Evolutionary conservation across 106 monocot species (phyloP).

Genomic region (Acanthochlamys bracteata): DNA sequence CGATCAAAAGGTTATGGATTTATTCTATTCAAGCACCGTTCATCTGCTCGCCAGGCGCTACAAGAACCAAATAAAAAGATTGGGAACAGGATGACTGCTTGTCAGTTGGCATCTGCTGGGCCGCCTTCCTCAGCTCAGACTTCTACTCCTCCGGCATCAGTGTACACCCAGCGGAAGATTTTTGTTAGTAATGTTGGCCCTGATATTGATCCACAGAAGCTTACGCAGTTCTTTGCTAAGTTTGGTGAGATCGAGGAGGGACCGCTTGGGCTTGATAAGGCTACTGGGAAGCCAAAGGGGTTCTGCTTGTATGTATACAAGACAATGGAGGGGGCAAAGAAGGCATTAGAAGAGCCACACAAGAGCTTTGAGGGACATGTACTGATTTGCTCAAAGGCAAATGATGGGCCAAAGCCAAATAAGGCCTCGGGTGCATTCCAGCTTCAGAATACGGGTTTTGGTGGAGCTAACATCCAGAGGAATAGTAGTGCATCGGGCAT

Average conservation of each 20-base stretch:
- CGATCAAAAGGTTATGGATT: slow-evolving; percentile 94
- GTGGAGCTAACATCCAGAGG: slow-evolving; percentile 16
- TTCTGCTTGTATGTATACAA: slow-evolving; percentile 79
- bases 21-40: slow-evolving; percentile 59
- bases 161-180: slow-evolving; percentile 79
- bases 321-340: slow-evolving; percentile 56
- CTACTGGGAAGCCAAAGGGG: slow-evolving; percentile 64
- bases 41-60: slow-evolving; percentile 46
- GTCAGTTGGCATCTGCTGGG: slow-evolving; percentile 76
- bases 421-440: slow-evolving; percentile 13
- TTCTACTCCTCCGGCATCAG: slow-evolving; percentile 28
- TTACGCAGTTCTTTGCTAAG: slow-evolving; percentile 61
- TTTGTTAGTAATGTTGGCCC: slow-evolving; percentile 75
- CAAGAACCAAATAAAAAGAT: slow-evolving; percentile 79
- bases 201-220: slow-evolving; percentile 51
- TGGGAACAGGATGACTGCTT: slow-evolving; percentile 55
- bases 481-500: slow-evolving; percentile 11
- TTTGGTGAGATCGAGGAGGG: slow-evolving; percentile 94
- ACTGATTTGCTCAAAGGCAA: slow-evolving; percentile 77
- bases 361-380: slow-evolving; percentile 76
- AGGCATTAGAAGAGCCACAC: slow-evolving; percentile 76
- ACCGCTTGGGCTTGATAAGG: slow-evolving; percentile 74
- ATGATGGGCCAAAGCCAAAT: slow-evolving; percentile 63
- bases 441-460: slow-evolving; percentile 2
- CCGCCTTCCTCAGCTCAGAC: slow-evolving; percentile 24